phyloP scores from a whole-genome alignment of 208 protist genomes.

The Trypanosoma cruzi region DNA sequence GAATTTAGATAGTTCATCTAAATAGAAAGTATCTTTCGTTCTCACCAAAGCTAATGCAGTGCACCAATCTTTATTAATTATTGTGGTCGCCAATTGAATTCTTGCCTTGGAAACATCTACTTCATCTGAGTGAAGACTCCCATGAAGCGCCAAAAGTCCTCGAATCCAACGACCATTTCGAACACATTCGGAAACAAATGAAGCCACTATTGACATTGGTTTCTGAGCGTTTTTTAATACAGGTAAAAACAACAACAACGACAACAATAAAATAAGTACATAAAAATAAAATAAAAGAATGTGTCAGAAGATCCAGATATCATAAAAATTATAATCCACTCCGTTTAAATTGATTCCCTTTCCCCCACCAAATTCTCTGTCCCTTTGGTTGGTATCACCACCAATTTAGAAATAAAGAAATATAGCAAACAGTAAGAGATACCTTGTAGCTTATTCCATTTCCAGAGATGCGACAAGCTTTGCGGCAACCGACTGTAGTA shows the following conservation, averaged over 20 bases:
- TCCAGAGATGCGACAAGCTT: conserved; percentile 46
- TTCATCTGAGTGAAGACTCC: conserved; percentile 25
- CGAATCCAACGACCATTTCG: conserved; percentile 63
- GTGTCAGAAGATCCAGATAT: not conserved
- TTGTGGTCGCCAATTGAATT: conserved; percentile 41
- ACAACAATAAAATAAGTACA: not conserved
- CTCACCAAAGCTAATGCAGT: conserved; percentile 44
- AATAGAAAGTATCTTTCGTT: conserved; percentile 14
- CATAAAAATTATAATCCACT: not conserved
- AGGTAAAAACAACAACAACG: too few species aligned
- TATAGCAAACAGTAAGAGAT: not conserved
- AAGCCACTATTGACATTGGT: conserved; percentile 58
- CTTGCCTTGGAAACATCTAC: conserved; percentile 34
- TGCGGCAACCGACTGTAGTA: conserved; percentile 43
- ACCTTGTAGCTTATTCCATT: conserved; percentile 16
- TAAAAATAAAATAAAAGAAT: conserved; percentile 1
- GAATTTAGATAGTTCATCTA: conserved; percentile 20
- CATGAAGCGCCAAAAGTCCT: conserved; percentile 63
- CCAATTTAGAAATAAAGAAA: not conserved
- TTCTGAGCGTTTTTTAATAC: not conserved
- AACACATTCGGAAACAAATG: conserved; percentile 71
- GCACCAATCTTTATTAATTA: conserved; percentile 50
- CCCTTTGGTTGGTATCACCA: not conserved
- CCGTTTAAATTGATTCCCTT: not conserved
- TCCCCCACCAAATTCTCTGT: not conserved